These are phyloP conservation scores for Vanderwaltozyma verrucispora DNA, from an alignment of 805 yeast genomes.

Conservation along the genomic window DNA sequence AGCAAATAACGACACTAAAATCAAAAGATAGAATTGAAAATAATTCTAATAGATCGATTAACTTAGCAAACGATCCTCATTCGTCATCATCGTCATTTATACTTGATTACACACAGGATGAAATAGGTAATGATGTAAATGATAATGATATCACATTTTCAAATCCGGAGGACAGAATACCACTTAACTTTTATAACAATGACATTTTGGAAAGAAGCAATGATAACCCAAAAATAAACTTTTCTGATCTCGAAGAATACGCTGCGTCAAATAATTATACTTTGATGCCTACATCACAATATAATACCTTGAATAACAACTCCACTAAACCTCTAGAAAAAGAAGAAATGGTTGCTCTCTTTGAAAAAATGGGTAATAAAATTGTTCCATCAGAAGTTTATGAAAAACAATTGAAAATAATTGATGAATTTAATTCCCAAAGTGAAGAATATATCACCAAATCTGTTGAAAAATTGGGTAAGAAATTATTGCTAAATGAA, in stretches of 20 bases:
- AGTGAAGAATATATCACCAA: too few species aligned
- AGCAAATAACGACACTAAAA: not conserved
- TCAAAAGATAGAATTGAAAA: not conserved
- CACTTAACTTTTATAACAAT: not conserved
- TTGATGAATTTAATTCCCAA: too few species aligned
- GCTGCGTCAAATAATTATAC: constrained; percentile 14
- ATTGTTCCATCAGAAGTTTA: too few species aligned
- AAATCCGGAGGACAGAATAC: not conserved
- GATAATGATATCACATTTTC: not conserved
- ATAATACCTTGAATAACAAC: constrained; percentile 5
- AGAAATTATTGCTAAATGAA: not conserved
- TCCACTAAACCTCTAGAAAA: constrained; percentile 5
- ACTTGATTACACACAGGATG: not conserved
- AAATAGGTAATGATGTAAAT: not conserved
- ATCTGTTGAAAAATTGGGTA: not conserved
- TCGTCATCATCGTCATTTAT: not conserved
- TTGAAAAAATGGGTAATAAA: too few species aligned
- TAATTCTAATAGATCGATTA: not conserved
- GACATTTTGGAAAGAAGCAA: too few species aligned
- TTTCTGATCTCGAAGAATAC: constrained; percentile 22
- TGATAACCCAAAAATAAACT: constrained; percentile 2
- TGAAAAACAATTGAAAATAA: too few species aligned
- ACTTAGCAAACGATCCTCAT: not conserved
- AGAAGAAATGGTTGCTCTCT: too few species aligned
- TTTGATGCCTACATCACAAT: constrained; percentile 7